A percentile compares a stretch with the other conserved stretches of the same genome.
Evolutionary conservation across 2,329 filamentous ascomycete genomes (phyloP).

Genomic region (Aspergillus japonicus): DNA sequence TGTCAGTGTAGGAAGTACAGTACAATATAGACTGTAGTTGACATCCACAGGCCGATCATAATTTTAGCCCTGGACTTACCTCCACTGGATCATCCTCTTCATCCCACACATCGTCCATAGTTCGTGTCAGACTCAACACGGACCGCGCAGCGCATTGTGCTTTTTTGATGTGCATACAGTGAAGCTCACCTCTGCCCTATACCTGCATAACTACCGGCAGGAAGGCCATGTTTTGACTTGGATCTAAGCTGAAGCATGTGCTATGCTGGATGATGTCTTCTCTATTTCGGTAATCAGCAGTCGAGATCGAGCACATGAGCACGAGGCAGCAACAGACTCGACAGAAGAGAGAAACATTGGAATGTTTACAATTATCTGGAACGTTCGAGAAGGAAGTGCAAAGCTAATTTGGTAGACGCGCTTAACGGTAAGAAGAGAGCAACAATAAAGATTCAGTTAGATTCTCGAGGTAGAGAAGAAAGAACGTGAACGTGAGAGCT

Average conservation of each 20-base stretch:
- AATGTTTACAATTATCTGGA: neutral
- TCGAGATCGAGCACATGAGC: neutral
- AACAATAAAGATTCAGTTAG: neutral
- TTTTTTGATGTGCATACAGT: slow-evolving; percentile 13
- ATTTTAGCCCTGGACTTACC: neutral
- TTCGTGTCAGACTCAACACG: slow-evolving; percentile 14
- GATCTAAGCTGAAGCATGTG: neutral
- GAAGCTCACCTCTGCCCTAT: slow-evolving; percentile 3
- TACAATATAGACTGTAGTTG: no score
- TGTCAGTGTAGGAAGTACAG: neutral
- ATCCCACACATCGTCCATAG: neutral
- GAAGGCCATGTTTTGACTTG: neutral
- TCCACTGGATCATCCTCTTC: neutral
- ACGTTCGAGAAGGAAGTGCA: neutral
- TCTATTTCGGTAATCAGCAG: neutral
- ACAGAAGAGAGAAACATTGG: neutral
- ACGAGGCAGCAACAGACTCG: neutral
- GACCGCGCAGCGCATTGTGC: slow-evolving; percentile 20
- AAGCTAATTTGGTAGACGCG: neutral
- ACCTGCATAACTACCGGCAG: slow-evolving; percentile 10
- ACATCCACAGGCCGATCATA: slow-evolving; percentile 5
- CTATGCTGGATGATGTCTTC: neutral
- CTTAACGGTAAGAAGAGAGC: slow-evolving; percentile 3
- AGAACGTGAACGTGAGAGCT: neutral
- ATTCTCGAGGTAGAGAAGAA: neutral